These are phyloP conservation scores for Argentina anserina DNA, from an alignment of 306 rosid species.

Conservation along the genomic window DNA sequence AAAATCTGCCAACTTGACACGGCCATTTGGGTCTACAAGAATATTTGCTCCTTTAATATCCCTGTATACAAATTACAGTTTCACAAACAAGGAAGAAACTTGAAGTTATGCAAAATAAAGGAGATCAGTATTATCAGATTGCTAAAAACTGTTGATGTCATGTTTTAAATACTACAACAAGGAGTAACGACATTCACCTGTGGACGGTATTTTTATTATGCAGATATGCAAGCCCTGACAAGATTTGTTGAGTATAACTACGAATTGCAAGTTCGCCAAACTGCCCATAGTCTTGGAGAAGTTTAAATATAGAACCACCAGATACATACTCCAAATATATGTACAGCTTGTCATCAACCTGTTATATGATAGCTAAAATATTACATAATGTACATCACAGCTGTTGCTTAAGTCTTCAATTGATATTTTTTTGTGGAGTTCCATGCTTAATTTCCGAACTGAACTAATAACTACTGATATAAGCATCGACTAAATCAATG, in stretches of 20 bases:
- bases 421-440: not conserved
- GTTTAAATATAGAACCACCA: constrained; percentile 94
- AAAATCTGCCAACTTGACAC: constrained; percentile 95
- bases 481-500: not conserved
- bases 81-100: constrained; percentile 17
- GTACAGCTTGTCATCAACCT: constrained; percentile 86
- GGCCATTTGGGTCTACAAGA: constrained; percentile 91
- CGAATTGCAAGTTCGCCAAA: constrained; percentile 87
- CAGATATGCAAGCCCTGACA: constrained; percentile 93
- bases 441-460: not conserved
- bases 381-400: constrained; percentile 18
- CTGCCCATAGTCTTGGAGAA: constrained; percentile 90
- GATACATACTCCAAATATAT: constrained; percentile 96
- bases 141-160: constrained; percentile 7
- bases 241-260: constrained; percentile 87
- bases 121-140: constrained; percentile 3
- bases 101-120: not conserved
- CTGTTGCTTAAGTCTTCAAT: not conserved
- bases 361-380: constrained; percentile 34
- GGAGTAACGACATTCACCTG: constrained; percentile 51
- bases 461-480: not conserved
- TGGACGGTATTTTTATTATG: constrained; percentile 91
- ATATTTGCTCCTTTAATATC: constrained; percentile 98
- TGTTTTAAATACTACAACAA: constrained; percentile 20
- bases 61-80: constrained; percentile 48